Percentiles rank a stretch among this genome's conserved stretches.
phyloP scores from a whole-genome alignment of 139 green algal species.

The Mesotaenium endlicherianum region DNA sequence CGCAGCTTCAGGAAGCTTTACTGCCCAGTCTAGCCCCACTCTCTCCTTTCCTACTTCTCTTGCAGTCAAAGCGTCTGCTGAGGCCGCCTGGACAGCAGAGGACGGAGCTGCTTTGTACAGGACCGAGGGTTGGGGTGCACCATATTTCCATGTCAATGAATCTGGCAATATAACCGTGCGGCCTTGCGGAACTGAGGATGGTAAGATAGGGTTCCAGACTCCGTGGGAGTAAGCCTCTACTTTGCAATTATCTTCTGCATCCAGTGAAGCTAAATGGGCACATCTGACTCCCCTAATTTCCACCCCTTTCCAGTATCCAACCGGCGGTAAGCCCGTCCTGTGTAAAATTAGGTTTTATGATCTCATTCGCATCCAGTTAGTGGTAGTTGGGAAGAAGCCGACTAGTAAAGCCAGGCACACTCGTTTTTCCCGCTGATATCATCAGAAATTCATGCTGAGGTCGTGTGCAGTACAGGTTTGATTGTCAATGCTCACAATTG shows the following conservation, averaged over 20 bases:
- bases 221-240: not conserved
- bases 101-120: slow-evolving; percentile 44
- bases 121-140: slow-evolving; percentile 52
- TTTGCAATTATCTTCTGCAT: not conserved
- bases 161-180: slow-evolving; percentile 42
- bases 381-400: too few species aligned
- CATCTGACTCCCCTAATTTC: not conserved
- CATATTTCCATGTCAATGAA: slow-evolving; percentile 54
- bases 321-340: not conserved
- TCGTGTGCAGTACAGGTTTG: not conserved
- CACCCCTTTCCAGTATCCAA: not conserved
- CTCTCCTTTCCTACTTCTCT: too few species aligned
- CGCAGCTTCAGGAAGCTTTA: too few species aligned
- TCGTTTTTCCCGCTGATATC: not conserved
- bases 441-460: not conserved
- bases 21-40: too few species aligned
- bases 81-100: slow-evolving; percentile 34
- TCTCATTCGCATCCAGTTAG: too few species aligned
- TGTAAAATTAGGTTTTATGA: not conserved
- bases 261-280: not conserved
- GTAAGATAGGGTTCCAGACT: not conserved
- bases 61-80: too few species aligned
- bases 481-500: not conserved
- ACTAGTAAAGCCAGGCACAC: not conserved
- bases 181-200: not conserved